Conservation (phyloP, 2,329 filamentous ascomycete species). For the Cordyceps cicadae region DNA sequence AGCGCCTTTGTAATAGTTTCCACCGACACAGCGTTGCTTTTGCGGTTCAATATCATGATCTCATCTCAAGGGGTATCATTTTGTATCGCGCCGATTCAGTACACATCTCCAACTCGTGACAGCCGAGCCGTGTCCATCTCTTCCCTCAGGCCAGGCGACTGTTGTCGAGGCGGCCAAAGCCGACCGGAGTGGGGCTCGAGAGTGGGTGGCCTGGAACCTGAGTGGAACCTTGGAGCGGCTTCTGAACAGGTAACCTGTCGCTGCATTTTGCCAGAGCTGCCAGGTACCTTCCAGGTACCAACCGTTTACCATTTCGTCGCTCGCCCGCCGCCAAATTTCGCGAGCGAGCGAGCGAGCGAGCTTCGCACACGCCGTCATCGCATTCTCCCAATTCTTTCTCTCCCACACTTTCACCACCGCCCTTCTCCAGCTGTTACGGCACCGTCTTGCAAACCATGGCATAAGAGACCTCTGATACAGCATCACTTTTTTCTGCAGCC, state of each 20-base stretch:
- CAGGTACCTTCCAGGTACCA: background rate
- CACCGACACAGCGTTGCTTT: background rate
- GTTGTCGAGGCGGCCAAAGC: background rate
- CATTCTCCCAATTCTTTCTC: slow-evolving; percentile 7
- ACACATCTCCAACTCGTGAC: background rate
- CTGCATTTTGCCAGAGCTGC: background rate
- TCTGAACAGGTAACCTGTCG: background rate
- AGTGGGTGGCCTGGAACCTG: background rate
- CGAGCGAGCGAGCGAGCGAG: slow-evolving; percentile 8
- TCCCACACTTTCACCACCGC: background rate
- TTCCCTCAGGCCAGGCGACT: too few species aligned
- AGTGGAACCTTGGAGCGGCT: background rate
- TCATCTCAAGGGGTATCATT: background rate
- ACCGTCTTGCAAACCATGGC: slow-evolving; percentile 15
- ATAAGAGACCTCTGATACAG: slow-evolving; percentile 14
- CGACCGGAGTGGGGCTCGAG: background rate
- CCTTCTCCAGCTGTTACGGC: background rate
- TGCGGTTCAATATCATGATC: background rate
- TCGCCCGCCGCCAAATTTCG: slow-evolving; percentile 11
- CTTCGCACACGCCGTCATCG: slow-evolving; percentile 10
- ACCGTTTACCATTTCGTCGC: background rate
- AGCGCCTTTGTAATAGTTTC: background rate
- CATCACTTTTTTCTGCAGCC: slow-evolving; percentile 11
- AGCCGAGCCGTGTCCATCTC: background rate
- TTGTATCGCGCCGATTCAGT: background rate